phyloP scores from a whole-genome alignment of 768 basidiomycete species.

The Trametes cingulata region DNA sequence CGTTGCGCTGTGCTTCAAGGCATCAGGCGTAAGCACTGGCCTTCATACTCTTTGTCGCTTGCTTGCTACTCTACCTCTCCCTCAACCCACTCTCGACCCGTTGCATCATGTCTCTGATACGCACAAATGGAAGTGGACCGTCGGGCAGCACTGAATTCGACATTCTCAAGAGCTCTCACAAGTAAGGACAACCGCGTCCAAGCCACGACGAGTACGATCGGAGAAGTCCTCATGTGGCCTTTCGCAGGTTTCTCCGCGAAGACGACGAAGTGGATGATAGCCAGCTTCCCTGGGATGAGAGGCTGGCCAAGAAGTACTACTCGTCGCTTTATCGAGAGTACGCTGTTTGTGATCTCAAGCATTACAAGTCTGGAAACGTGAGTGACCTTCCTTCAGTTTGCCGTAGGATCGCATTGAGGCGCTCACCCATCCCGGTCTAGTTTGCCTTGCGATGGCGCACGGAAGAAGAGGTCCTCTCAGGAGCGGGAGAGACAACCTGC shows the following conservation, averaged over 20 bases:
- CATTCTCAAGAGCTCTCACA: slow-evolving; percentile 72
- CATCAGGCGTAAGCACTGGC: too few relatives aligned
- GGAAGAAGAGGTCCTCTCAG: slow-evolving; percentile 84
- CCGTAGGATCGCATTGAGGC: too few relatives aligned
- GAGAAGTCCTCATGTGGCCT: slow-evolving; percentile 8
- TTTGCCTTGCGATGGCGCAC: slow-evolving; percentile 94
- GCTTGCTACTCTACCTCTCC: too few relatives aligned
- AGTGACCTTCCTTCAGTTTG: slow-evolving; percentile 29
- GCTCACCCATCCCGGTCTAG: too few relatives aligned
- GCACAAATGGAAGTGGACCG: background rate
- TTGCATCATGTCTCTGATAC: background rate
- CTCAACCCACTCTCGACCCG: too few relatives aligned
- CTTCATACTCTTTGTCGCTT: too few relatives aligned
- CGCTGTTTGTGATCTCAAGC: slow-evolving; percentile 90
- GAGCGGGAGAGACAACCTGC: slow-evolving; percentile 85
- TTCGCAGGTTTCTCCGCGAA: slow-evolving; percentile 72
- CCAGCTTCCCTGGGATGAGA: slow-evolving; percentile 72
- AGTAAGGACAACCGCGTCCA: slow-evolving; percentile 35
- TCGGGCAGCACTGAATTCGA: slow-evolving; percentile 59
- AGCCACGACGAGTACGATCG: background rate
- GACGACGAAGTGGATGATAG: slow-evolving; percentile 43
- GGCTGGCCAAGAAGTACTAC: slow-evolving; percentile 88
- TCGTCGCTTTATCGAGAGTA: slow-evolving; percentile 87
- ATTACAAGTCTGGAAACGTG: slow-evolving; percentile 91
- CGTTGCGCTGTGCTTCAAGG: background rate